Base-by-base conservation (phyloP, 352 stramenopile genomes). In the Globisporangium orthogonon region DNA sequence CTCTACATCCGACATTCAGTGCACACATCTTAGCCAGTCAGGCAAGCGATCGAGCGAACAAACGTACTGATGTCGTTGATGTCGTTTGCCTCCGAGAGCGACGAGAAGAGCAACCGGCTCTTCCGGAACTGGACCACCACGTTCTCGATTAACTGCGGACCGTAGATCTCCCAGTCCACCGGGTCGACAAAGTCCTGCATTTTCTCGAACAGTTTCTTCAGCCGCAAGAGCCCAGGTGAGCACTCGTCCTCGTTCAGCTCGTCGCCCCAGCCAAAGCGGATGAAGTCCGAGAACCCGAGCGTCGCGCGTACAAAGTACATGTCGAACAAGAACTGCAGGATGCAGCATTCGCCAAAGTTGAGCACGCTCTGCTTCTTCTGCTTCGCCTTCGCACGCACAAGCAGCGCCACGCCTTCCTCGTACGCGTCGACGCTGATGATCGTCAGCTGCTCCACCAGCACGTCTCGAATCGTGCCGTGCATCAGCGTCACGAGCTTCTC, bases 141-240 rank as follows among this genome's bases (percentile, higher is more conserved):
- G 54, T 94, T 93, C 56, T 91, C 76, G 43, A 93, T 86, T 33
- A 95, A 65, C 56, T 92, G 81, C 2, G 83, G 83, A 7, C 86
- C 86, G 49, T 91, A 95, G 50, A 95, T 90, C 61, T 95, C 86
- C 86, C 86, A 95, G 60, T 95, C 86, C 13, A 95, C 86, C 2
- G 83, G 86, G 49, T 95, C 86, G 15, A 95, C 73, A 43, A 91
- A 95, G 39, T 89, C 83, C 10, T 76, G 73, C 74, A 95, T 91
- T 9, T 75, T 80, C 30, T 80, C 82, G 47, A 93, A 91, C 17
- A 93, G 61, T 37, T 67, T 61, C 58, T 75, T 85, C 30, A 93
- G 53, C 35, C 79, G 73, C 9, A 76, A 35, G 28, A 93, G 62
- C 1, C 76, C 76, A 45, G 67, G 74, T 11, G 74, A 78, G 17